A percentile compares a stretch with the other conserved stretches of the same genome.
These are phyloP conservation scores for Solanum dulcamara DNA, from an alignment of 257 asterid genomes.

Conservation along the genomic window DNA sequence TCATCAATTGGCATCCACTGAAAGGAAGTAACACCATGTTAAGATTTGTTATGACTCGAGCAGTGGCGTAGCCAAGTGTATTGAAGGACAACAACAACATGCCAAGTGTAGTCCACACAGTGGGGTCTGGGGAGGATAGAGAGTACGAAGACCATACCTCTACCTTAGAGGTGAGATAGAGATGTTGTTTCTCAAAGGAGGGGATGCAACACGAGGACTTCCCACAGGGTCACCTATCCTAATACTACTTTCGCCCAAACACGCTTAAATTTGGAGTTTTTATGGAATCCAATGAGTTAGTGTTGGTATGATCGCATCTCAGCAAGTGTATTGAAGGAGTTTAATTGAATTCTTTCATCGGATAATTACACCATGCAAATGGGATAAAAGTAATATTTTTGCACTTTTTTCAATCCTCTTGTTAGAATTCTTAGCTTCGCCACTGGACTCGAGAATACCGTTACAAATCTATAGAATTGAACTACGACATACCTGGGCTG, in stretches of 20 bases:
- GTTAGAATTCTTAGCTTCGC: background rate
- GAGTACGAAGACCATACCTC: too few species aligned
- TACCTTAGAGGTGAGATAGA: too few species aligned
- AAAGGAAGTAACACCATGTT: background rate
- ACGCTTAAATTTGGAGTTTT: too few species aligned
- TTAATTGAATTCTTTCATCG: background rate
- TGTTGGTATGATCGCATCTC: too few species aligned
- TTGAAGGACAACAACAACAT: too few species aligned
- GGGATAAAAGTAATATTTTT: background rate
- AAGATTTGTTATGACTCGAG: background rate
- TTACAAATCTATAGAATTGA: background rate
- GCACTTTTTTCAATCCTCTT: background rate
- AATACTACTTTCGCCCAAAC: too few species aligned
- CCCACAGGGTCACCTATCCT: too few species aligned
- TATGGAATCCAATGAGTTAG: too few species aligned
- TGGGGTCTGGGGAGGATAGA: too few species aligned
- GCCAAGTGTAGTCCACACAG: too few species aligned
- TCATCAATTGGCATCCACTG: constrained; percentile 77
- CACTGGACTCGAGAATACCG: background rate
- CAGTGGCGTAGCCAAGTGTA: background rate
- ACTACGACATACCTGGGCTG: constrained; percentile 39
- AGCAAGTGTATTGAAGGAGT: background rate
- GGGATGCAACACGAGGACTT: too few species aligned
- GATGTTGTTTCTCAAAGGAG: too few species aligned
- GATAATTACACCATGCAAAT: background rate